Evolutionary conservation across 148 eudicot species (phyloP), one percentile per base, ranked within the genome.

Genomic region (Rhododendron williamsianum): DNA sequence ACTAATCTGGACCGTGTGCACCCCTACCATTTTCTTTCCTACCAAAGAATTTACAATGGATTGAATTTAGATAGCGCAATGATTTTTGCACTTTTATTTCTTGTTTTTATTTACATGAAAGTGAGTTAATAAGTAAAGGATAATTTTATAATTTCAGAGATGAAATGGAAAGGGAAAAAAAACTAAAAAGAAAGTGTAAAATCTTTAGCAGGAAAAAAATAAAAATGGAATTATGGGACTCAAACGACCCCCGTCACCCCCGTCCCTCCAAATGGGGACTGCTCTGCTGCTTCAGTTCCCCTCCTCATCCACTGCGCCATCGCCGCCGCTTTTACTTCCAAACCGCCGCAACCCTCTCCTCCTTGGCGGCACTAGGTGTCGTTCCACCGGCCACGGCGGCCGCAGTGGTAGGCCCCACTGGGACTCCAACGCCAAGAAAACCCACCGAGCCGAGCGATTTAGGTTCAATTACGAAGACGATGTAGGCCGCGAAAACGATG

Each of bases 361-460:
- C 58, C n/a, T 0, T 35, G 81, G 46, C 51, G 51, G 52, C 78
- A 51, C 58, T 5, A 30, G 36, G 48, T 69, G 33, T 67, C 71
- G 52, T 30, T 10, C 49, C 49, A 35, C 69, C 27, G 43, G 43
- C 49, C 38, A 35, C 72, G 33, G 30, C 16, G 13, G 16, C 12
- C n/a, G 76, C 27, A 23, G 27, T 2, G 8, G 52, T 12, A 15
- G 67, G n/a, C 84, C 86, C 51, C 84, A 38, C 25, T 48, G 82
- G 79, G 69, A 81, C 45, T 86, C 88, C 54, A 72, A 38, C 79
- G 81, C 72, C 54, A 87, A 80, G 84, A 58, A 82, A n/a, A n/a
- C 90, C 6, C 46, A 73, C 60, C 51, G 86, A 6, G 71, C 76
- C 43, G 48, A 79, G 23, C 89, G 82, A 21, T 90, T 89, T 79